A percentile compares a stretch with the other conserved stretches of the same genome.
These are phyloP conservation scores for Alnus rubra DNA, from an alignment of 306 rosid genomes.

Conservation along the genomic window DNA sequence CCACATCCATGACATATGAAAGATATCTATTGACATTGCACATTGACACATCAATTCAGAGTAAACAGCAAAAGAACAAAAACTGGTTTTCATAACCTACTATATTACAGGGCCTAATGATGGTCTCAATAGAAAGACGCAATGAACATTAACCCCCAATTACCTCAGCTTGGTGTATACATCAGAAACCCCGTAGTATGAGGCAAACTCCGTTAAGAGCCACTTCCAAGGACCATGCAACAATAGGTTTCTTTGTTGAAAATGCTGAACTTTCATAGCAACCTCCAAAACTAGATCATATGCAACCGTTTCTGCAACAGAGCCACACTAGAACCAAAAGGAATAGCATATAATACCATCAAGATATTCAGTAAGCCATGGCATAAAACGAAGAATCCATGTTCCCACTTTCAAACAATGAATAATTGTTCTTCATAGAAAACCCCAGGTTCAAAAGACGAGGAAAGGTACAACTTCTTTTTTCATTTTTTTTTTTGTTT, in stretches of 20 bases:
- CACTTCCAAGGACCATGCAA: conserved; percentile 95
- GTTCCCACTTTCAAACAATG: background rate
- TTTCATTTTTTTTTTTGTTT: background rate
- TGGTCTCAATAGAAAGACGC: conserved; percentile 16
- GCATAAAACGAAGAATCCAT: background rate
- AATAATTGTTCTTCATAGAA: background rate
- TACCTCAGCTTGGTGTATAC: conserved; percentile 92
- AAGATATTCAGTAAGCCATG: conserved; percentile 9
- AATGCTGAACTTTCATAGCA: conserved; percentile 91
- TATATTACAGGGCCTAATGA: conserved; percentile 2
- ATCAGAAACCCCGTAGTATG: conserved; percentile 92
- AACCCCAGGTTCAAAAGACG: background rate
- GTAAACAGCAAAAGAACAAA: background rate
- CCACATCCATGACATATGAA: conserved; percentile 95
- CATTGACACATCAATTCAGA: conserved; percentile 12
- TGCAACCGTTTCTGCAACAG: conserved; percentile 97
- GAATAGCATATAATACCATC: conserved; percentile 15
- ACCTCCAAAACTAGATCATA: conserved; percentile 89
- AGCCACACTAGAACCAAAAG: conserved; percentile 61
- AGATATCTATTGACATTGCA: conserved; percentile 57
- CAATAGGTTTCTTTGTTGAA: conserved; percentile 78
- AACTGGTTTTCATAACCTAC: background rate
- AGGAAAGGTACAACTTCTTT: background rate
- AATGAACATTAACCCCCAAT: conserved; percentile 12
- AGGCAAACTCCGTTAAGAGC: conserved; percentile 88